A percentile compares a stretch with the other conserved stretches of the same genome.
phyloP scores from a whole-genome alignment of 169 alveolate species.

The Theileria orientalis region DNA sequence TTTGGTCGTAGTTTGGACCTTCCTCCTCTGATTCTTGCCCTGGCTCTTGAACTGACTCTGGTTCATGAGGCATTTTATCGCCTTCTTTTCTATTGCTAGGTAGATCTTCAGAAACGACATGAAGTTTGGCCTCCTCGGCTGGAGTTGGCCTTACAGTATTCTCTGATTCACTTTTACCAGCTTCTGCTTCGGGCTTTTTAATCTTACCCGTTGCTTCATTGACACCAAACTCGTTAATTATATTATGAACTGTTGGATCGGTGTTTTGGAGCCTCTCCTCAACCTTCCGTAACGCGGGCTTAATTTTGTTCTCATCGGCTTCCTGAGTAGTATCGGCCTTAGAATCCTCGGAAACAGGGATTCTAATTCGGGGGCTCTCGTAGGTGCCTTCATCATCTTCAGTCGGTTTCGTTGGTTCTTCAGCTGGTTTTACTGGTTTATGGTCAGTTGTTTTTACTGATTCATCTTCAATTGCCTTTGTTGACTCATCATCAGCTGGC shows the following conservation, averaged over 20 bases:
- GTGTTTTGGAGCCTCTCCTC: background rate
- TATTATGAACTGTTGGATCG: background rate
- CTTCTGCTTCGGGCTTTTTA: background rate
- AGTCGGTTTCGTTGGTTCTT: background rate
- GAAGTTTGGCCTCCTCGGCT: background rate
- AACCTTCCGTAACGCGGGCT: background rate
- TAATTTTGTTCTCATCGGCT: background rate
- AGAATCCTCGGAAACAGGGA: background rate
- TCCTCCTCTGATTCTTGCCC: background rate
- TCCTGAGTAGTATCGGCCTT: background rate
- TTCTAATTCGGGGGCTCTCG: no score
- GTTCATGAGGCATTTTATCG: background rate
- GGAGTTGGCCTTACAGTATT: background rate
- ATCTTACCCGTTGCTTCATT: background rate
- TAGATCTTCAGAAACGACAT: background rate
- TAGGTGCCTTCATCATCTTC: no score
- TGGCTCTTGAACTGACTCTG: background rate
- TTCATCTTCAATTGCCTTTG: background rate
- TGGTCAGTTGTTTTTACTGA: background rate
- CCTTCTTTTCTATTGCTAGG: background rate
- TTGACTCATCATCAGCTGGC: background rate
- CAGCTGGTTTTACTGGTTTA: background rate
- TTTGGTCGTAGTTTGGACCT: background rate
- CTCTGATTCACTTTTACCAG: background rate
- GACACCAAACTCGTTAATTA: background rate